Base-by-base conservation (phyloP, 2,329 filamentous ascomycete species). In the Ophiocordyceps camponoti-saundersi region DNA sequence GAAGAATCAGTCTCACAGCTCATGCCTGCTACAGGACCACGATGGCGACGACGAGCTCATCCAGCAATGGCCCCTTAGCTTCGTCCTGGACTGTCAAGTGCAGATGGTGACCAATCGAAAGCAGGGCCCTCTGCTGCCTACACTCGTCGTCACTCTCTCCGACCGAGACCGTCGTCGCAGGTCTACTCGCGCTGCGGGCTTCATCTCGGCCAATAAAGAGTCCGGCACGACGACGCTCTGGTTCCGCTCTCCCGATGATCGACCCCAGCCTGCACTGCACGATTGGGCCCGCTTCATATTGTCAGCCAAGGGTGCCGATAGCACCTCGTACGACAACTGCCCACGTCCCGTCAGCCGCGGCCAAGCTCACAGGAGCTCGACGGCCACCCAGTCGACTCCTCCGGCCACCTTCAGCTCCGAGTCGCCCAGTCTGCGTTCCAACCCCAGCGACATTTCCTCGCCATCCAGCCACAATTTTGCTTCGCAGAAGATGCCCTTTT, bases 141-240 rank as follows among this genome's bases (percentile, higher is more conserved):
- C 79, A 6, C 67, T 82, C 13, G 65, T 79, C 43, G 57, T 82
- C 36, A 73, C 66, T 51, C 62, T 82, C 44, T 66, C 70, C 36
- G 77, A 81, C 52, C 80, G 77, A 57, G 65, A 78, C 51, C 72
- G 75, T 47, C 82, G 80, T 54, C 72, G 79, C 45, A 70, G 79
- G 49, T 82, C 79, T 44, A 82, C 78, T 53, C 70, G 78, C 50
- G 75, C 79, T 3, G 71, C 73, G 4, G 74, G 73, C 3, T 63
- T 82, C 21, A 71, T 69, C 18, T 59, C 70, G 11, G 59, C 65
- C 7, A 69, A 62, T 48, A 77, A 72, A 55, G 72, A 77, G 16
- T 61, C 67, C 1, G 59, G 63, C 10, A 62, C 68, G 3, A 67
- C 64, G 10, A 70, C 68, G 0, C 59, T 82, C 3, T 72, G 72